Conservation (phyloP, 495 filamentous ascomycete genomes). For the Aspergillus taichungensis region DNA sequence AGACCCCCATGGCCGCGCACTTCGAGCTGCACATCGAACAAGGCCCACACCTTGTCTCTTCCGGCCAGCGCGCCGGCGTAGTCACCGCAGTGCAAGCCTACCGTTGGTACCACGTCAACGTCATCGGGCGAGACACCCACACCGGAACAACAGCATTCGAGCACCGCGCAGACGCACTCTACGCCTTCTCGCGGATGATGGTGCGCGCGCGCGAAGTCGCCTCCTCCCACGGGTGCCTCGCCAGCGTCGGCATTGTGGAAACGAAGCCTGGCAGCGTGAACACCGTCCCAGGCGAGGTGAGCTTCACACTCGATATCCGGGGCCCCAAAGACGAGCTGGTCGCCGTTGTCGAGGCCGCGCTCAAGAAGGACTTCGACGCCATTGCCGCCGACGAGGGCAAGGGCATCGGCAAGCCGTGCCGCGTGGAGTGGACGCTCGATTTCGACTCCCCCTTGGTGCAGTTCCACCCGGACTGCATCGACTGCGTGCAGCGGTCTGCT, state of each 20-base stretch:
- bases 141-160: conserved; percentile 67
- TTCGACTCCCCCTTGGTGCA: conserved; percentile 55
- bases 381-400: conserved; percentile 48
- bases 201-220: conserved; percentile 56
- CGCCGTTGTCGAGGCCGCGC: conserved; percentile 43
- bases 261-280: conserved; percentile 62
- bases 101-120: conserved; percentile 60
- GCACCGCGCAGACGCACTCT: conserved; percentile 52
- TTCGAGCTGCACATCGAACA: conserved; percentile 84
- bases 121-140: conserved; percentile 60
- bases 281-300: conserved; percentile 62
- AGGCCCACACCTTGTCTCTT: conserved; percentile 58
- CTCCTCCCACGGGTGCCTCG: conserved; percentile 44
- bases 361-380: conserved; percentile 45
- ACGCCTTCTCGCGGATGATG: conserved; percentile 61
- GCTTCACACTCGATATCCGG: conserved; percentile 66
- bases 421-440: conserved; percentile 50
- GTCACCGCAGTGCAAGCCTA: conserved; percentile 61
- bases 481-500: conserved; percentile 54
- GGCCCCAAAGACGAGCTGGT: conserved; percentile 50
- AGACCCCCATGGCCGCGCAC: conserved; percentile 66
- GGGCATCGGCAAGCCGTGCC: conserved; percentile 44
- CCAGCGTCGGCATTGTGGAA: conserved; percentile 63
- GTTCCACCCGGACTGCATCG: conserved; percentile 64
- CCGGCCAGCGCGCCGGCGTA: conserved; percentile 55